Evolutionary conservation across 345 rosid genomes (phyloP).

Genomic region (Brassica juncea): DNA sequence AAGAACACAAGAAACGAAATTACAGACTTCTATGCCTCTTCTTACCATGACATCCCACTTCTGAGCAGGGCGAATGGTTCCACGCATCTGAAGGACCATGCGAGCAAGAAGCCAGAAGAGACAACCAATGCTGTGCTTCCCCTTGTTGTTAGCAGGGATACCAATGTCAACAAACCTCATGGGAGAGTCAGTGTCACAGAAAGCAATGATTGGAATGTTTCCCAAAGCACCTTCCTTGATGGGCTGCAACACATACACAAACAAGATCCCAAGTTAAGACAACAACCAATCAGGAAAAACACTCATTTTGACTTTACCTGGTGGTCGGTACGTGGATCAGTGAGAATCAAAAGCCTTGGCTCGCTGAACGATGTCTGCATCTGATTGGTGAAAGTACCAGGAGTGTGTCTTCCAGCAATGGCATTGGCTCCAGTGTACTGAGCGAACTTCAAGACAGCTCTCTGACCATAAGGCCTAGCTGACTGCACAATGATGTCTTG

Average conservation of each 20-base stretch:
- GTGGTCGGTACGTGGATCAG: constrained; percentile 96
- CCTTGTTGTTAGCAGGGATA: constrained; percentile 96
- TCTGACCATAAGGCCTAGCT: constrained; percentile 97
- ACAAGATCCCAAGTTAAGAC: not conserved
- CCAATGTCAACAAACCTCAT: constrained; percentile 92
- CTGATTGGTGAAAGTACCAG: constrained; percentile 97
- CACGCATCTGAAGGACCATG: constrained; percentile 98
- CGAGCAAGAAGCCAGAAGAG: constrained; percentile 94
- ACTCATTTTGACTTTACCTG: constrained; percentile 52
- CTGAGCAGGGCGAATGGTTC: constrained; percentile 70
- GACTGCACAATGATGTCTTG: constrained; percentile 94
- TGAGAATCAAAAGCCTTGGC: constrained; percentile 86
- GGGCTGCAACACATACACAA: constrained; percentile 54
- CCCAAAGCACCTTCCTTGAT: constrained; percentile 97
- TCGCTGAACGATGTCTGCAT: constrained; percentile 89
- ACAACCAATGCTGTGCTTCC: constrained; percentile 95
- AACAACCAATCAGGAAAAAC: not conserved
- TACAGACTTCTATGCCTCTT: not conserved
- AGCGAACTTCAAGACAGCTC: constrained; percentile 91
- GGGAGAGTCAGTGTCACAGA: constrained; percentile 96
- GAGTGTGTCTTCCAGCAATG: constrained; percentile 98
- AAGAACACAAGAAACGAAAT: not conserved
- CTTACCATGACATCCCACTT: constrained; percentile 89
- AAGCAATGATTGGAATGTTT: constrained; percentile 92
- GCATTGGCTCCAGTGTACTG: constrained; percentile 97